These are phyloP conservation scores for Paralagenidium karlingii DNA, from an alignment of 352 stramenopile species.

Conservation along the genomic window DNA sequence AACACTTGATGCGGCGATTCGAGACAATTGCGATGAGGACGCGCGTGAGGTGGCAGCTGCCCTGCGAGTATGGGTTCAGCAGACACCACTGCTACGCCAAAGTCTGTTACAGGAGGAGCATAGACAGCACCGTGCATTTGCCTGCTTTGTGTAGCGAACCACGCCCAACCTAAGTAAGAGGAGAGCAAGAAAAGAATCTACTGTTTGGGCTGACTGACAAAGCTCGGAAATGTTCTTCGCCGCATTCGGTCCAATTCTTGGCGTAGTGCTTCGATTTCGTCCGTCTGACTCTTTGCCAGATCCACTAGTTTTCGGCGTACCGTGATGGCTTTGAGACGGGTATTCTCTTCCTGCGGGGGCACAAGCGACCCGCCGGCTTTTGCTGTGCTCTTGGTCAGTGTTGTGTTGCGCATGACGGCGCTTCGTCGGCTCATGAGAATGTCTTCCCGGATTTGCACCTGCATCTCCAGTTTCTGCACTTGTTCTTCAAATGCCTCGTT, in stretches of 20 bases:
- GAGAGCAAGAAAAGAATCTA: too few species aligned
- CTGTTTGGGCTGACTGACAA: conserved; percentile 33
- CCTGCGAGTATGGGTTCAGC: too few species aligned
- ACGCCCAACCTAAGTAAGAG: too few species aligned
- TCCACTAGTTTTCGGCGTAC: conserved; percentile 84
- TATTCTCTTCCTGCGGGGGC: conserved; percentile 6
- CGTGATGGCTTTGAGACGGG: conserved; percentile 77
- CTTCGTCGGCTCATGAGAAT: conserved; percentile 69
- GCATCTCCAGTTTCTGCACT: conserved; percentile 55
- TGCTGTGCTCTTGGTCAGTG: conserved; percentile 1
- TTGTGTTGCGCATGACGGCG: conserved; percentile 23
- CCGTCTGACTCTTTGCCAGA: conserved; percentile 78
- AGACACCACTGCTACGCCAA: too few species aligned
- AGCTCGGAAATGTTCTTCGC: conserved; percentile 87
- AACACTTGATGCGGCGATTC: too few species aligned
- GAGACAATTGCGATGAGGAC: too few species aligned
- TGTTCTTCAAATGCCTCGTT: conserved; percentile 74
- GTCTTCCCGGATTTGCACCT: conserved; percentile 82
- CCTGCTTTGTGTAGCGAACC: too few species aligned
- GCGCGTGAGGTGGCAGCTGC: too few species aligned
- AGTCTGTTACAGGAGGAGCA: too few species aligned
- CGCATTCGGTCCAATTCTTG: conserved; percentile 86
- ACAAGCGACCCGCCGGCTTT: not conserved
- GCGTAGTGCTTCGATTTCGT: conserved; percentile 84
- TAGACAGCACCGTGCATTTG: too few species aligned